Evolutionary conservation across 257 asterid genomes (phyloP).

Genomic region (Jacaranda mimosifolia): DNA sequence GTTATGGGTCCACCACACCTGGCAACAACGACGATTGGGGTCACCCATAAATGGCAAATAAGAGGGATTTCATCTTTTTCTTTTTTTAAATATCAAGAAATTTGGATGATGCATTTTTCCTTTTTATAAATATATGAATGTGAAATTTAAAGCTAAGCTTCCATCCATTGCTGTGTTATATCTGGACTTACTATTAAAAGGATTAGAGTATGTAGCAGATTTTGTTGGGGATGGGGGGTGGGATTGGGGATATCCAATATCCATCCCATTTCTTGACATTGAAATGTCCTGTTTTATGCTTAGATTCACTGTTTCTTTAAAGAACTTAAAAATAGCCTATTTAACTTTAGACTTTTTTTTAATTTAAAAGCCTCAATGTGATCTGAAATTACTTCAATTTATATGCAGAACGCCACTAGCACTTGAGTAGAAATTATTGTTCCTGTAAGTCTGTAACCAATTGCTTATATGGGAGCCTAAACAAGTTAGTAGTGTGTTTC

Average conservation of each 20-base stretch:
- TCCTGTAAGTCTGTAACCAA: neutral
- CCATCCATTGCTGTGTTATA: neutral
- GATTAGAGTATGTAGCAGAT: neutral
- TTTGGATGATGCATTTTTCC: neutral
- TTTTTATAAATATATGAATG: slow-evolving; percentile 1
- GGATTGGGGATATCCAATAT: no score
- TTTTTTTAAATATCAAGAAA: neutral
- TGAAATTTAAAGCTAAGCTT: neutral
- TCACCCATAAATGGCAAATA: slow-evolving; percentile 1
- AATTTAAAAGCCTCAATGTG: neutral
- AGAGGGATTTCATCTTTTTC: neutral
- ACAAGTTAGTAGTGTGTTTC: neutral
- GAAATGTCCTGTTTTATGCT: neutral
- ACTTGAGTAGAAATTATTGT: neutral
- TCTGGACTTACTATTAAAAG: neutral
- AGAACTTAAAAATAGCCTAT: neutral
- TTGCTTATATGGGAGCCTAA: neutral
- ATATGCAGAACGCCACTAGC: neutral
- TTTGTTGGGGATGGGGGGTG: neutral
- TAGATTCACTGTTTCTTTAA: neutral
- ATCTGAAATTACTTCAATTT: neutral
- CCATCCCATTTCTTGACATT: neutral
- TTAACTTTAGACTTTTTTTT: neutral
- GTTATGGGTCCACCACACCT: slow-evolving; percentile 14
- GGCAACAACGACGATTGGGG: neutral